Percentiles rank a stretch among this genome's conserved stretches.
Evolutionary conservation across 1,284 basidiomycete genomes (phyloP).

Genomic region (Puccinia brachypodii): DNA sequence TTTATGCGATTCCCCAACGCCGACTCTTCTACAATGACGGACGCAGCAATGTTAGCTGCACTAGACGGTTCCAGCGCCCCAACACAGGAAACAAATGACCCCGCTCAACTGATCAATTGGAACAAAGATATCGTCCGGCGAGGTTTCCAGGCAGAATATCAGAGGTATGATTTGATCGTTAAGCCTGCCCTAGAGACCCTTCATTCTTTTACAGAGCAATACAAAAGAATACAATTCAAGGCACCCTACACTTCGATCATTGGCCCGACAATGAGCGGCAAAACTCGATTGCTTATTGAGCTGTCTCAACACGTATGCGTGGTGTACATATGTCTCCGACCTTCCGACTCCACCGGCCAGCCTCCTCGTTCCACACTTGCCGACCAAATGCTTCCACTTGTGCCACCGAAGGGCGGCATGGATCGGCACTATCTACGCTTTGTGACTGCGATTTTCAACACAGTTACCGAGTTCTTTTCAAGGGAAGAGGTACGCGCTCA

Average conservation of each 20-base stretch:
- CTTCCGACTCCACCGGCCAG: not conserved
- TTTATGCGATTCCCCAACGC: not conserved
- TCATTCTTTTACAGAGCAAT: not conserved
- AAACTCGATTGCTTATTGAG: slow-evolving; percentile 13
- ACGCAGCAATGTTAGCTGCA: not conserved
- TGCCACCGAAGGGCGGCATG: not conserved
- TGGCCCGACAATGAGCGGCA: slow-evolving; percentile 6
- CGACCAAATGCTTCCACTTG: not conserved
- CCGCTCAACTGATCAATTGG: not conserved
- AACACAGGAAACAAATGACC: too few relatives aligned
- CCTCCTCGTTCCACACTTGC: slow-evolving; percentile 8
- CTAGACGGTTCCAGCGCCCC: not conserved
- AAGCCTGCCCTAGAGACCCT: not conserved
- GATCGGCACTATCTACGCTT: not conserved
- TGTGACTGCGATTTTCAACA: not conserved
- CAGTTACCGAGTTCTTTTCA: not conserved
- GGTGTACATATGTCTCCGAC: slow-evolving; percentile 5
- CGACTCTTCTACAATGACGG: not conserved
- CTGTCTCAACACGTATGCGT: not conserved
- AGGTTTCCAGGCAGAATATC: not conserved
- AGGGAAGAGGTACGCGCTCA: not conserved
- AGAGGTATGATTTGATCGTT: not conserved
- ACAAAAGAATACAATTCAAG: not conserved
- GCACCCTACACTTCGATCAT: slow-evolving; percentile 14
- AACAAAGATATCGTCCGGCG: not conserved